phyloP scores from a whole-genome alignment of 805 yeast species.

The Diddensiella transvaalensis region DNA sequence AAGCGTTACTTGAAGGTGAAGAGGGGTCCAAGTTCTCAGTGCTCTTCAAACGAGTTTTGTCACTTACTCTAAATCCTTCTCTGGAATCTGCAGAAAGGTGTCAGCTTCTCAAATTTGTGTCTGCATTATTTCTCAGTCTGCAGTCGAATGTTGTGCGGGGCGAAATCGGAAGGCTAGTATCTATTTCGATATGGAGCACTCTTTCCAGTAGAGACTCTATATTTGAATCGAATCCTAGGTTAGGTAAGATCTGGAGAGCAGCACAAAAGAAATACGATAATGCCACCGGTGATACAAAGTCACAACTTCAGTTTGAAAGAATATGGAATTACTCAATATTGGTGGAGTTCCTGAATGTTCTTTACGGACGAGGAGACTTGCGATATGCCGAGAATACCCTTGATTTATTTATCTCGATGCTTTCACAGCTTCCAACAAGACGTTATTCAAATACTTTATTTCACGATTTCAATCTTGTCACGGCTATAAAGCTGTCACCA shows the following conservation, averaged over 20 bases:
- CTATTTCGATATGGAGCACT: conserved; percentile 35
- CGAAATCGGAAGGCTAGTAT: conserved; percentile 33
- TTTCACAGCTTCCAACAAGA: conserved; percentile 44
- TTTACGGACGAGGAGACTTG: conserved; percentile 5
- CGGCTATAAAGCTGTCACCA: conserved; percentile 12
- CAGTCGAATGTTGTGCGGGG: conserved; percentile 23
- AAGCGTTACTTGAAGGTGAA: conserved; percentile 18
- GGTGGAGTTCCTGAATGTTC: conserved; percentile 17
- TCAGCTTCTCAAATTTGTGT: conserved; percentile 28
- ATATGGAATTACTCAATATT: conserved; percentile 30
- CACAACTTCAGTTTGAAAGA: conserved; percentile 23
- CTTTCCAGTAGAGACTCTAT: conserved; percentile 24
- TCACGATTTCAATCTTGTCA: conserved; percentile 28
- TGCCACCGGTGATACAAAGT: conserved; percentile 21
- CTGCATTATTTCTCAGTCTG: conserved; percentile 25
- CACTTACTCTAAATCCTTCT: conserved; percentile 14
- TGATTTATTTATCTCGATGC: conserved; percentile 28
- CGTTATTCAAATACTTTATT: conserved; percentile 35
- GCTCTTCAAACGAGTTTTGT: conserved; percentile 34
- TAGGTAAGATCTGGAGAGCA: conserved; percentile 27
- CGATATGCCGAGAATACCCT: conserved; percentile 19
- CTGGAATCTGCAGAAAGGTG: conserved; percentile 11
- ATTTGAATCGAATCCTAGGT: conserved; percentile 19
- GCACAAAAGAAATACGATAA: conserved; percentile 17
- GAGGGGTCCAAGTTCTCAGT: conserved; percentile 29